Base-by-base conservation (phyloP, 2,329 filamentous ascomycete genomes). In the Alternaria brassicicola region DNA sequence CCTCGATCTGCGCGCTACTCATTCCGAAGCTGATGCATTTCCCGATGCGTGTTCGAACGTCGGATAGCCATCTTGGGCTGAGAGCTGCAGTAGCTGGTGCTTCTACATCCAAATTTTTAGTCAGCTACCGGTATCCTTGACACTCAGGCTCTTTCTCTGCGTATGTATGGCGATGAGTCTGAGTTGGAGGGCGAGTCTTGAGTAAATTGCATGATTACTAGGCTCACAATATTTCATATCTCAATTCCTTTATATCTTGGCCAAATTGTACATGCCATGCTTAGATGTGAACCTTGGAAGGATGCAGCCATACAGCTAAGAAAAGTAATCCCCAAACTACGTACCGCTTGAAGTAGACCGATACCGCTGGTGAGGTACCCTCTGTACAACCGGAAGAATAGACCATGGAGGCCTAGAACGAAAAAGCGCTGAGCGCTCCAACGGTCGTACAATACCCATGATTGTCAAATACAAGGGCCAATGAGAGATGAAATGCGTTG, bases 1-100 rank as follows among this genome's bases (percentile, higher is more conserved):
- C 82, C 6, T 78, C 66, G 4, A 86, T 79, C 71, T 93, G 89
- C 28, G 75, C 68, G 2, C 78, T 76, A n/a, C 79, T 79, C 66
- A 91, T 82, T 3, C 91, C 91, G 71, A 92, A 94, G 61, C 84
- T 85, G 64, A 94, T 86, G 74, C 91, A 93, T 78, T 87, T 88
- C 2, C 90, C 91, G 26, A 94, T 79, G 17, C 91, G 84, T 13
- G 80, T 70, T 71, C 88, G 89, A 39, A 89, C 84, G 57, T 89
- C 85, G 4, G 87, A 85, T 33, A 93, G 85, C 91, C 91, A 95
- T 71, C 87, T 82, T 17, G 88, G 81, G 17, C 61, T 65, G 17
- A 67, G 58, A 8, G 49, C 21, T 35, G 59, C 59, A 26, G 55
- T 59, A 1, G 53, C 58, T 4, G 58, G 47, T 26, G 52, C 10